Evolutionary conservation across 192 early-diverging fungal genomes (phyloP).

Genomic region (Cetraspora pellucida): DNA sequence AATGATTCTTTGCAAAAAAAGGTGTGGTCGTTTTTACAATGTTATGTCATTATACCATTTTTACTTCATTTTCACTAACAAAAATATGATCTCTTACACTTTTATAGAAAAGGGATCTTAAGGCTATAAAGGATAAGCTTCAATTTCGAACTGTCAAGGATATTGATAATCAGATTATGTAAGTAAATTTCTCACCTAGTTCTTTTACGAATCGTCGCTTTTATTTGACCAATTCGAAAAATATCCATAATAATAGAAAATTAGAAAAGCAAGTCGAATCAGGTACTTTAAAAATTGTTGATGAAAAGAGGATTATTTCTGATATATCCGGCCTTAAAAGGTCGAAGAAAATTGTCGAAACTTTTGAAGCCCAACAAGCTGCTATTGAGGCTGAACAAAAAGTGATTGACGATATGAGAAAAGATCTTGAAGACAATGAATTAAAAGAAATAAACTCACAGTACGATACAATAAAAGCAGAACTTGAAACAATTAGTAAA

Average conservation of each 20-base stretch:
- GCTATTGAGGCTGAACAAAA: conserved; percentile 60
- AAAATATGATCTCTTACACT: neutral
- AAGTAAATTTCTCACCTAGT: conserved; percentile 33
- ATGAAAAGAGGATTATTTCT: conserved; percentile 86
- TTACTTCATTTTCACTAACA: neutral
- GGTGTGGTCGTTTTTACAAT: conserved; percentile 41
- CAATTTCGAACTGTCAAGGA: conserved; percentile 81
- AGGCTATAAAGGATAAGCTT: conserved; percentile 74
- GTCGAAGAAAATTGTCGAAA: conserved; percentile 71
- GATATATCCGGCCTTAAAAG: conserved; percentile 82
- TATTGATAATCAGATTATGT: conserved; percentile 76
- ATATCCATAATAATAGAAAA: conserved; percentile 48
- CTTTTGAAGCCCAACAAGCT: conserved; percentile 55
- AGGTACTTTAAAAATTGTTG: conserved; percentile 75
- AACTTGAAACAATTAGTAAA: conserved; percentile 69
- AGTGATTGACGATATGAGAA: conserved; percentile 66
- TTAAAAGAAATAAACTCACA: conserved; percentile 68
- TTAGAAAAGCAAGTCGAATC: conserved; percentile 78
- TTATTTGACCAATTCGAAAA: neutral
- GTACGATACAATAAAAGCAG: conserved; percentile 69
- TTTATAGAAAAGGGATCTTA: conserved; percentile 68
- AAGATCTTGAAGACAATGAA: conserved; percentile 65
- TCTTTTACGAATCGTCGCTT: neutral
- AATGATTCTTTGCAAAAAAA: conserved; percentile 81
- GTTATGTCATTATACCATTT: neutral